Evolutionary conservation across 768 basidiomycete genomes (phyloP).

Genomic region (Strobilomyces echinocephalus): DNA sequence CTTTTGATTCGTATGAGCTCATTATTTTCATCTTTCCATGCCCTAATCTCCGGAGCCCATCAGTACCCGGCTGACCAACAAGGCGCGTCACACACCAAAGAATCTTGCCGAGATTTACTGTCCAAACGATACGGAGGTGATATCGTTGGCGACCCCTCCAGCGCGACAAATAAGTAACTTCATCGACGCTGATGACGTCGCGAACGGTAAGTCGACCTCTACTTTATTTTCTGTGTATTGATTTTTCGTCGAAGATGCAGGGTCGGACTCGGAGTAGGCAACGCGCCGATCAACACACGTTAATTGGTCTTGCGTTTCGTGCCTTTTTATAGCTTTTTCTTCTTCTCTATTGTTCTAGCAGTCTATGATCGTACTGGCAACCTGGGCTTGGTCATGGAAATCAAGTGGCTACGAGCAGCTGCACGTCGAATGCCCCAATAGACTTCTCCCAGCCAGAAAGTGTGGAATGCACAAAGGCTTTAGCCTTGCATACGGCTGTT

Average conservation of each 20-base stretch:
- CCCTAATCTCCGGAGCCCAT: background rate
- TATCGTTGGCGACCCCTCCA: constrained; percentile 19
- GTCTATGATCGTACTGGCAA: too few species aligned
- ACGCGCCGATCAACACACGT: background rate
- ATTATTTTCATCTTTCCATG: background rate
- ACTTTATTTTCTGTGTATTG: background rate
- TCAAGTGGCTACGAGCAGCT: too few species aligned
- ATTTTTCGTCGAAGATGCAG: constrained; percentile 1
- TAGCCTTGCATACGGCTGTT: too few species aligned
- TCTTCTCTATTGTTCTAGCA: background rate
- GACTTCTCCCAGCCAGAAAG: too few species aligned
- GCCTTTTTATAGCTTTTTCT: background rate
- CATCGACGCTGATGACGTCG: constrained; percentile 15
- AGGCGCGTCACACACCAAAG: constrained; percentile 26
- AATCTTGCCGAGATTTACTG: constrained; percentile 20
- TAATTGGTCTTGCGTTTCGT: background rate
- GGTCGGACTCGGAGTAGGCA: background rate
- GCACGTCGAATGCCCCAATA: too few species aligned
- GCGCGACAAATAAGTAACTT: constrained; percentile 9
- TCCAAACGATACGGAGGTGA: constrained; percentile 14
- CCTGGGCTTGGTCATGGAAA: too few species aligned
- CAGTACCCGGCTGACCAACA: constrained; percentile 24
- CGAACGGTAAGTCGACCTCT: constrained; percentile 10
- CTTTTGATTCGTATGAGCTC: constrained; percentile 20
- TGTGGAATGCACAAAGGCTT: too few species aligned